A percentile compares a stretch with the other conserved stretches of the same genome.
phyloP scores from a whole-genome alignment of 768 basidiomycete genomes.

The Exidia glandulosa region DNA sequence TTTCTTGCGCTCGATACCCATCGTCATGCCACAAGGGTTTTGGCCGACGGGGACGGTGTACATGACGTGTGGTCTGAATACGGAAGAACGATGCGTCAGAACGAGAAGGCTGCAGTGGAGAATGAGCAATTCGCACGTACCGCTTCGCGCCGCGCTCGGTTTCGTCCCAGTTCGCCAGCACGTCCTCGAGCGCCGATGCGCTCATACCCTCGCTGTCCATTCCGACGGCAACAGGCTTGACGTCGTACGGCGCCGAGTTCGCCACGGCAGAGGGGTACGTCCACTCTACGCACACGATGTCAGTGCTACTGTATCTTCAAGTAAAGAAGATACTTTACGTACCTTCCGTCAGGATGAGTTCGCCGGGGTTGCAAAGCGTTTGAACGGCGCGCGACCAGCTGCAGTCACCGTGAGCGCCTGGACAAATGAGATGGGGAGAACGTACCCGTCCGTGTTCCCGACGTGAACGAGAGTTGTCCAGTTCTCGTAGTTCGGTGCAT shows the following conservation, averaged over 20 bases:
- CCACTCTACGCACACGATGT: too few relatives aligned
- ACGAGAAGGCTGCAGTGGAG: too few relatives aligned
- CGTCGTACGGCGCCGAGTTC: conserved; percentile 24
- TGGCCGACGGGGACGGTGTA: conserved; percentile 76
- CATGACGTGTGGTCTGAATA: conserved; percentile 54
- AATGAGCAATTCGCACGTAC: too few relatives aligned
- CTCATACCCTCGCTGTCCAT: conserved; percentile 68
- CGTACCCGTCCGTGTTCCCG: conserved; percentile 68
- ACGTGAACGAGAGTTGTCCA: conserved; percentile 45
- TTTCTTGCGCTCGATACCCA: conserved; percentile 53
- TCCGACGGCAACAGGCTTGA: conserved; percentile 42
- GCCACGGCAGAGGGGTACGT: conserved; percentile 55
- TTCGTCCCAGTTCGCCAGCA: conserved; percentile 60
- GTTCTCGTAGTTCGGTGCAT: conserved; percentile 47
- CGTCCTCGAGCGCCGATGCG: conserved; percentile 43
- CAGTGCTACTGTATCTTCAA: too few relatives aligned
- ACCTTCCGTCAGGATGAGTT: conserved; percentile 41
- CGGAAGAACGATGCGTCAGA: not conserved
- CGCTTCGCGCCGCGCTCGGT: conserved; percentile 41
- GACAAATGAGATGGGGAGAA: too few relatives aligned
- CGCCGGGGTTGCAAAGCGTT: conserved; percentile 58
- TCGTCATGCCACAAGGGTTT: conserved; percentile 70
- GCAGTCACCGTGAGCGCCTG: too few relatives aligned
- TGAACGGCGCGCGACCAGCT: conserved; percentile 45
- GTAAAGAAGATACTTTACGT: too few relatives aligned